These are phyloP conservation scores for Wickerhamiella azyma DNA, from an alignment of 805 yeast genomes.

Conservation along the genomic window DNA sequence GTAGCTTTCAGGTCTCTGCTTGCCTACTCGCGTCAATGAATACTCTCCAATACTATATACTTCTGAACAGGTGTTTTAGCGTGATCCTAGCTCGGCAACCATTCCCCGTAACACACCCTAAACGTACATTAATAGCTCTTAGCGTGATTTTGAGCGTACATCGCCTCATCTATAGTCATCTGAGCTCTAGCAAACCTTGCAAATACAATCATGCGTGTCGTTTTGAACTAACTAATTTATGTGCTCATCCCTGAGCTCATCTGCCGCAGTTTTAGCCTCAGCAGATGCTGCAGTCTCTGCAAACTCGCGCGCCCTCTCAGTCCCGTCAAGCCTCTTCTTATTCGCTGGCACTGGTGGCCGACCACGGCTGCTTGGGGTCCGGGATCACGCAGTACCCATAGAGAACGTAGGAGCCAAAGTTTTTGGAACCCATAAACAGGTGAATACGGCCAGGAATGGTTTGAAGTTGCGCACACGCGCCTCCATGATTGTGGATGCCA, in stretches of 20 bases:
- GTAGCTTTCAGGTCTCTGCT: too few relatives aligned
- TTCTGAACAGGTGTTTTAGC: too few relatives aligned
- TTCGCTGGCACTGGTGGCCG: slow-evolving; percentile 23
- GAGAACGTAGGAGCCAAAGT: slow-evolving; percentile 80
- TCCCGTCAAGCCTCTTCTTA: slow-evolving; percentile 6
- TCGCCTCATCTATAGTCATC: too few relatives aligned
- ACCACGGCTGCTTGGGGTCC: slow-evolving; percentile 51
- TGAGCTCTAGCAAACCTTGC: too few relatives aligned
- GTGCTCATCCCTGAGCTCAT: background rate
- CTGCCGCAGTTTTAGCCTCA: background rate
- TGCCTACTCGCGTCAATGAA: too few relatives aligned
- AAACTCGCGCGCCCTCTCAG: background rate
- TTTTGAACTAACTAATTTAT: background rate
- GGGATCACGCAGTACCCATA: slow-evolving; percentile 73
- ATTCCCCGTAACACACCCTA: too few relatives aligned
- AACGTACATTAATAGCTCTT: too few relatives aligned
- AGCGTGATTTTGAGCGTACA: too few relatives aligned
- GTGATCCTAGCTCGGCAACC: too few relatives aligned
- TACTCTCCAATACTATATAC: too few relatives aligned
- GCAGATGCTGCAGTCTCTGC: background rate
- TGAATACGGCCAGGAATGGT: slow-evolving; percentile 89
- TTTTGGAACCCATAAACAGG: slow-evolving; percentile 85
- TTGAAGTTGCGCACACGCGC: slow-evolving; percentile 78
- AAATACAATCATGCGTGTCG: too few relatives aligned
- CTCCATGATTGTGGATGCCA: slow-evolving; percentile 75